Evolutionary conservation across 1,284 basidiomycete species (phyloP), one percentile per base, ranked within the genome.

Genomic region (Tilletia horrida): DNA sequence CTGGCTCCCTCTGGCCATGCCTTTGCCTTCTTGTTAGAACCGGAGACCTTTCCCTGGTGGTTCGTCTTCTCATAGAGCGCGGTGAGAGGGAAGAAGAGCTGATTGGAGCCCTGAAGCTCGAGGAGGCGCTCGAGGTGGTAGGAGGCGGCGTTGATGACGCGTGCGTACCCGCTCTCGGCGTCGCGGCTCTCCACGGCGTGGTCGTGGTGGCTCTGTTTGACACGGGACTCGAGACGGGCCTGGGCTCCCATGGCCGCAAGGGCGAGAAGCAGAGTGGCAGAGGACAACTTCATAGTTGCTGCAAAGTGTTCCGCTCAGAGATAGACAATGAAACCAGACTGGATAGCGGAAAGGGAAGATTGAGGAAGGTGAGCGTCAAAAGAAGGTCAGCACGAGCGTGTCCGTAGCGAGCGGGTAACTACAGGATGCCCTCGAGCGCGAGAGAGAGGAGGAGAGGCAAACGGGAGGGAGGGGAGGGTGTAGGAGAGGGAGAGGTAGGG

Each of bases 21-120:
- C 14, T 31, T 25, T 29, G 4, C 55, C 27, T 25, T 29, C 14
- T 29, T 18, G 55, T 14, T 18, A 27, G 29, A 31, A 9, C 18
- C 35, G 4, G 55, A 29, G 18, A 29, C 8, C 11, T 59, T 25
- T 13, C 55, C 55, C 55, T 59, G 55, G 27, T 59, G 55, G 31
- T 59, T 59, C 16, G 55, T 59, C 29, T 59, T 59, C 29, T 59
- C 27, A 27, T 31, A 59, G 27, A 59, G 55, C 11, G 14, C n/a
- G 31, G 55, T 59, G 25, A 59, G 13, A 2, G 55, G 55, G 11
- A 29, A 31, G 55, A 59, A 59, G 27, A 59, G 55, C 27, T 59
- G 55, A 16, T 59, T 31, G 27, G 55, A 59, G 11, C 55, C 55
- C 16, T 59, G 55, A 16, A 16, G 27, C 3, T 35, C 29, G 29